Percentiles rank a stretch among this genome's conserved stretches.
Conservation (phyloP, 768 basidiomycete genomes). For the Tricholoma furcatifolium region DNA sequence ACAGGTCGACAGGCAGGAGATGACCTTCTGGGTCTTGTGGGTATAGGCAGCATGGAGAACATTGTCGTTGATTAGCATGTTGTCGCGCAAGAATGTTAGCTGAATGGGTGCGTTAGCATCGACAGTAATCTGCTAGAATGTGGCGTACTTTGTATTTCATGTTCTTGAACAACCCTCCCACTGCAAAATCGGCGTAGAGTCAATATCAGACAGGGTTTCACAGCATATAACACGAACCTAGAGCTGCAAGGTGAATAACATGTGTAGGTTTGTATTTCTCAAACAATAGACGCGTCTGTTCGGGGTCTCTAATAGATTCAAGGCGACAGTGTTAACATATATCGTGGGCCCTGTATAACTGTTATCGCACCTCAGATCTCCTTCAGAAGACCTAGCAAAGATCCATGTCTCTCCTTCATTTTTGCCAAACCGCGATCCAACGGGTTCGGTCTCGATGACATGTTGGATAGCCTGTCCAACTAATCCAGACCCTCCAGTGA, state of each 20-base stretch:
- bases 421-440: conserved; percentile 78
- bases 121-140: neutral
- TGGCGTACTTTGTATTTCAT: conserved; percentile 83
- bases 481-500: conserved; percentile 84
- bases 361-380: conserved; percentile 69
- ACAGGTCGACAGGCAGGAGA: conserved; percentile 96
- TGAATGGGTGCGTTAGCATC: conserved; percentile 22
- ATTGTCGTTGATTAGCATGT: conserved; percentile 94
- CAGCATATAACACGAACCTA: conserved; percentile 51
- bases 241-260: conserved; percentile 94
- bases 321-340: neutral
- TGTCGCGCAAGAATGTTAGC: conserved; percentile 92
- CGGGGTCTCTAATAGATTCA: conserved; percentile 52
- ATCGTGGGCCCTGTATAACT: neutral
- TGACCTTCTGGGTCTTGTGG: conserved; percentile 68
- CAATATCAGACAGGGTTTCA: neutral
- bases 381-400: conserved; percentile 77
- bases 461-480: conserved; percentile 84
- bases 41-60: conserved; percentile 77
- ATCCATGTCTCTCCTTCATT: conserved; percentile 80
- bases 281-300: conserved; percentile 69
- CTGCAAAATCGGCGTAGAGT: conserved; percentile 38
- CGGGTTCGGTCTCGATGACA: conserved; percentile 75
- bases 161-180: conserved; percentile 94
- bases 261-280: conserved; percentile 93